Evolutionary conservation across 2,329 filamentous ascomycete species (phyloP).

Genomic region (Cryphonectria carpinicola): DNA sequence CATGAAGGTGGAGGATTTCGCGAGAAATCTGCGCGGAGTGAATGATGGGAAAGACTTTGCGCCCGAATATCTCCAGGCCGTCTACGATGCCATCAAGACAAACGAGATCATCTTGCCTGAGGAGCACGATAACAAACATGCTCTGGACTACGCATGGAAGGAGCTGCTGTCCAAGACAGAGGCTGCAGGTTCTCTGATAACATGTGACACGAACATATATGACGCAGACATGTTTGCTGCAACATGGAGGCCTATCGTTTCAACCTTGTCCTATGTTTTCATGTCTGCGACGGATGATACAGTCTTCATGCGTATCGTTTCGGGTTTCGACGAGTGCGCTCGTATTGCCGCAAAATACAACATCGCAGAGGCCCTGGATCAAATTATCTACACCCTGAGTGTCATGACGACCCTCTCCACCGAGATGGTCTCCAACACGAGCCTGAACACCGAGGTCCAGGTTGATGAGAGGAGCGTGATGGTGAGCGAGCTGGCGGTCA

Average conservation of each 20-base stretch:
- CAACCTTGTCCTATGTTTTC: constrained; percentile 96
- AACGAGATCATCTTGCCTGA: constrained; percentile 97
- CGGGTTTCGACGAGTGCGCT: constrained; percentile 94
- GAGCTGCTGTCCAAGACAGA: constrained; percentile 87
- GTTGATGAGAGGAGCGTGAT: constrained; percentile 91
- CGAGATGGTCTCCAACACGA: constrained; percentile 76
- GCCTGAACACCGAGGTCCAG: constrained; percentile 93
- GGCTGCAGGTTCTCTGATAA: constrained; percentile 70
- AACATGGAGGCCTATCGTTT: constrained; percentile 93
- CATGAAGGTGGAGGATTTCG: constrained; percentile 84
- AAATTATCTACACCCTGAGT: constrained; percentile 87
- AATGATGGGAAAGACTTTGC: constrained; percentile 87
- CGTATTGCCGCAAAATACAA: constrained; percentile 86
- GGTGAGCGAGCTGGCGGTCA: constrained; percentile 97
- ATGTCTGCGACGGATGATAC: constrained; percentile 97
- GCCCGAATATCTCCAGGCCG: constrained; percentile 78
- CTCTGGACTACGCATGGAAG: constrained; percentile 97
- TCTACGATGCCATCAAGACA: constrained; percentile 88
- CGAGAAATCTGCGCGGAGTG: constrained; percentile 85
- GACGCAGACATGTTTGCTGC: constrained; percentile 97
- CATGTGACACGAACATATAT: constrained; percentile 91
- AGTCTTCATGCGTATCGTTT: constrained; percentile 90
- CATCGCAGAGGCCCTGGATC: constrained; percentile 84
- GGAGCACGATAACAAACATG: constrained; percentile 95
- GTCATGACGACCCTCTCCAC: constrained; percentile 88